These are phyloP conservation scores for Calvatia gigantea DNA, from an alignment of 768 basidiomycete species.

Conservation along the genomic window DNA sequence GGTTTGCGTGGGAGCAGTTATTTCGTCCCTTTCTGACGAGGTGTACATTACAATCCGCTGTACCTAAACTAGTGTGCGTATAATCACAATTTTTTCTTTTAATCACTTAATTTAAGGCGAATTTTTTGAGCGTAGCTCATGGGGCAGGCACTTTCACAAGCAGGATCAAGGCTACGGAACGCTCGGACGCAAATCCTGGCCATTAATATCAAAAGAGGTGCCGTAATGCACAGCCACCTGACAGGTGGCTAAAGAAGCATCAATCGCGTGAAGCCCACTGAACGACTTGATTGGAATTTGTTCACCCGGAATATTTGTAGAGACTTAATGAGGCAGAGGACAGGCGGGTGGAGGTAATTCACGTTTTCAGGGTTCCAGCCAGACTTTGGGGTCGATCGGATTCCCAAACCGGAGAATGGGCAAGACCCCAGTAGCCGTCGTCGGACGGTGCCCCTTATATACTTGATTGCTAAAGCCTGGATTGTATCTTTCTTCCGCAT, in stretches of 20 bases:
- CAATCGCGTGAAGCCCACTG: slow-evolving; percentile 2
- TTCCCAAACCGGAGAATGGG: slow-evolving; percentile 19
- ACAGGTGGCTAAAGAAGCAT: not conserved
- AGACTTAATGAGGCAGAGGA: not conserved
- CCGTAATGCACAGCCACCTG: slow-evolving; percentile 12
- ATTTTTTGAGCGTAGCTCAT: too few relatives aligned
- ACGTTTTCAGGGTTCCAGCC: slow-evolving; percentile 10
- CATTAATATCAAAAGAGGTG: not conserved
- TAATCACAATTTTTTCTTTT: not conserved
- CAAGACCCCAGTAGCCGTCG: slow-evolving; percentile 26
- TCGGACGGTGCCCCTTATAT: slow-evolving; percentile 41
- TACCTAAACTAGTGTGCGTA: not conserved
- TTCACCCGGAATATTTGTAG: not conserved
- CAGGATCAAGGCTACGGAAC: not conserved
- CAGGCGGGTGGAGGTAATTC: not conserved
- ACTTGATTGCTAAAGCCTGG: slow-evolving; percentile 21
- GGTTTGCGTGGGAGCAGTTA: slow-evolving; percentile 6
- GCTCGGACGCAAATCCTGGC: not conserved
- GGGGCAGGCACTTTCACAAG: not conserved
- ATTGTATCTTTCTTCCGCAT: slow-evolving; percentile 22
- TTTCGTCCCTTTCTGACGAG: not conserved
- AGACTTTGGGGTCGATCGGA: slow-evolving; percentile 20
- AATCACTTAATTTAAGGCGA: not conserved
- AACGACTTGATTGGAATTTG: not conserved
- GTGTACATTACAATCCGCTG: not conserved